Evolutionary conservation across 2,329 filamentous ascomycete genomes (phyloP), one percentile per base, ranked within the genome.

Genomic region (Fusarium decemcellulare): DNA sequence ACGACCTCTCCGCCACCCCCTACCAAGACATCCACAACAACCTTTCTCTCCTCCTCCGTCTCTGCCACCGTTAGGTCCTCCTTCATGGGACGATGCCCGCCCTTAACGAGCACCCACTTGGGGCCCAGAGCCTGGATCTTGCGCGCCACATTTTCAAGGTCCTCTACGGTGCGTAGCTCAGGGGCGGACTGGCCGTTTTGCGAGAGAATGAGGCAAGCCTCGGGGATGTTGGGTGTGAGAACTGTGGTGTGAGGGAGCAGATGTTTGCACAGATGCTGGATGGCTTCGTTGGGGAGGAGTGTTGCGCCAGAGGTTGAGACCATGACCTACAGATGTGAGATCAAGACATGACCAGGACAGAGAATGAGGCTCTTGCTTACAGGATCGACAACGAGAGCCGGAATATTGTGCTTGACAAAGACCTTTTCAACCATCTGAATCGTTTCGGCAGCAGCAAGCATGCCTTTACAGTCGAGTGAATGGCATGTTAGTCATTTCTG

Each of bases 81-180:
- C 6, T 86, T 90, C 68, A 98, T 87, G 2, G 95, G 94, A n/a
- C 92, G 80, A 81, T 98, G 96, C 0, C 95, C 95, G 43, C 95
- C 95, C 80, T 98, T 98, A 62, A 98, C 84, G 10, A 98, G 86
- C 32, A 98, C 92, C 82, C 92, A 94, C 68, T 88, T 87, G 0
- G 94, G 91, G 0, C 95, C 95, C 1, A 97, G 83, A 2, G 80
- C 77, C 40, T 90, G 88, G 8, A 97, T 84, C 12, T 83, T 81
- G 66, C 87, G 88, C 1, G 92, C 94, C 36, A 97, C 84, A 1
- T 80, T 75, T 71, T 94, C 89, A 42, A 98, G 80, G 44, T 93
- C 93, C 6, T 88, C 83, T 1, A 93, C 81, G 48, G 83, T 85
- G 6, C 84, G 78, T 2, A 93, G 85, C 1, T 80, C 70, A 0